A percentile compares a stretch with the other conserved stretches of the same genome.
These are phyloP conservation scores for Mortierella sp. DNA, from an alignment of 371 early-diverging fungal genomes.

Conservation along the genomic window DNA sequence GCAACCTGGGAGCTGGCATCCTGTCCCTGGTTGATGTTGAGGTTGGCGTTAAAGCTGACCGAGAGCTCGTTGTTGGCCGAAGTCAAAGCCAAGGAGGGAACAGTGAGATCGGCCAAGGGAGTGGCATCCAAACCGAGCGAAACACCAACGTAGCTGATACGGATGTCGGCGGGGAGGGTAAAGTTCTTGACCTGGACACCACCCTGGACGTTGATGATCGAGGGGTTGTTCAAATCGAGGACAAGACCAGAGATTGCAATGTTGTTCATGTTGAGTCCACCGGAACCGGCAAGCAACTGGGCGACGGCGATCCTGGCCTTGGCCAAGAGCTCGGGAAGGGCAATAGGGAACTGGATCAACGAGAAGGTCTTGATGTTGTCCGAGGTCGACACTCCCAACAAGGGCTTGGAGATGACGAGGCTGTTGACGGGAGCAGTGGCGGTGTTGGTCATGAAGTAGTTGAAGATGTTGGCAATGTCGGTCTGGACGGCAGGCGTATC, in stretches of 20 bases:
- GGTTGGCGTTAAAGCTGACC: conserved; percentile 41
- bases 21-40: conserved; percentile 36
- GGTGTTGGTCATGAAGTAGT: conserved; percentile 48
- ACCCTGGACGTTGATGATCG: conserved; percentile 41
- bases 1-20: conserved; percentile 36
- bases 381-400: conserved; percentile 44
- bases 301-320: conserved; percentile 30
- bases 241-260: conserved; percentile 36
- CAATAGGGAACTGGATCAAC: conserved; percentile 29
- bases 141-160: conserved; percentile 51
- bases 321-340: conserved; percentile 28
- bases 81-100: conserved; percentile 35
- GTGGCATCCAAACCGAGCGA: conserved; percentile 45
- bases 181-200: conserved; percentile 43
- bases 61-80: conserved; percentile 38
- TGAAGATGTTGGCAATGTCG: conserved; percentile 47
- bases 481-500: conserved; percentile 44
- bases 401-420: conserved; percentile 43
- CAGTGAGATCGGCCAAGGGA: conserved; percentile 35
- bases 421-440: conserved; percentile 40
- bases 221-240: conserved; percentile 51
- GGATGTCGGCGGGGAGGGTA: conserved; percentile 49
- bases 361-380: conserved; percentile 52
- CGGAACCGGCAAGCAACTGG: conserved; percentile 40
- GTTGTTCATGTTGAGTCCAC: conserved; percentile 42